Base-by-base conservation (phyloP, 805 yeast genomes). In the Myxozyma mucilagina region DNA sequence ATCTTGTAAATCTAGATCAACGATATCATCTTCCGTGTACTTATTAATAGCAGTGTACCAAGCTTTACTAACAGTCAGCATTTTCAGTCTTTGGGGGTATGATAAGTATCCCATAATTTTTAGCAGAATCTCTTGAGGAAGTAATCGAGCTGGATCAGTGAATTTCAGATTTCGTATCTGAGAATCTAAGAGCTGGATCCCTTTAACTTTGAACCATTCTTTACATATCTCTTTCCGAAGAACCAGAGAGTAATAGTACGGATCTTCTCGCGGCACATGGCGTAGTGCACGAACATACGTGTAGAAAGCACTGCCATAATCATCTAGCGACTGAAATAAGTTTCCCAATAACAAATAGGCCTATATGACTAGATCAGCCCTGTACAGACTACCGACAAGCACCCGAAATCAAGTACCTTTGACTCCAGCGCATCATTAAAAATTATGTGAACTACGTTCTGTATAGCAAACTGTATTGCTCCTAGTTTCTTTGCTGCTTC, bases 61-160 rank as follows among this genome's bases (percentile, higher is more conserved):
- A 18, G 57, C 16, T 7, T 34, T 38, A 34, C 49, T 44, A 24
- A 53, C 49, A 5, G 32, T 39, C 34, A 39, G 13, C 10, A 53
- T 14, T 13, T 36, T 16, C 14, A 52, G 36, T 18, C 61, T 39
- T 29, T 57, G 47, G 4, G 45, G n/a, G n/a, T 38, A 24, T 14
- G 57, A 35, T 4, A 57, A 11, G 35, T 35, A 47, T 14, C 53
- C 56, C 29, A 57, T 34, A 9, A 57, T 57, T 43, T 57, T 44
- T 29, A 57, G 42, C 13, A 57, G 29, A 13, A 57, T 32, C 14
- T 57, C 61, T 9, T 20, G 38, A 13, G 61, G 61, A 6, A 57
- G 36, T 6, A 31, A 18, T 14, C 29, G n/a, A n/a, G 39, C 39
- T 0, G 49, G 49, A 34, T 49, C 53, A 16, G 14, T 34, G 20